phyloP scores from a whole-genome alignment of 331 rosid genomes.

The Rhamnella rubrinervis region DNA sequence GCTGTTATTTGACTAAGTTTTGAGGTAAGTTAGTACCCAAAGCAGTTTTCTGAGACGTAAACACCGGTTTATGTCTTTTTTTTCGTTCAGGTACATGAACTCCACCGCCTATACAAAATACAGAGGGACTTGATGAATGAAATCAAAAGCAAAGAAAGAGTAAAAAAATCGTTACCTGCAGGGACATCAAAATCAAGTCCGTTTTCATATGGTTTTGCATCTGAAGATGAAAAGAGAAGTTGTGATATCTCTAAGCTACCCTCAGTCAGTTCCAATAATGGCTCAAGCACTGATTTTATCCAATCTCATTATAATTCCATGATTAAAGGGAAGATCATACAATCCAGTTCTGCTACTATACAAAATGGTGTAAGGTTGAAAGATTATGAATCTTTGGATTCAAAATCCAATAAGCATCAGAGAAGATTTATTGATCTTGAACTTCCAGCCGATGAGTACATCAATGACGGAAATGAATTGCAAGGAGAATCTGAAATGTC shows the following conservation, averaged over 20 bases:
- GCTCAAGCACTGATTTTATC: constrained; percentile 25
- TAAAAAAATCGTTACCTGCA: constrained; percentile 9
- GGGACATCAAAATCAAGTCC: constrained; percentile 29
- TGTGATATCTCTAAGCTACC: constrained; percentile 22
- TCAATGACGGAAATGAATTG: constrained; percentile 18
- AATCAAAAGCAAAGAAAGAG: constrained; percentile 25
- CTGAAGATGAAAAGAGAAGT: constrained; percentile 27
- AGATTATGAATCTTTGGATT: constrained; percentile 14
- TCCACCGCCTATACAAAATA: constrained; percentile 44
- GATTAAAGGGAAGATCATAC: constrained; percentile 23
- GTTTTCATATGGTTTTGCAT: constrained; percentile 19
- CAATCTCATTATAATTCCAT: constrained; percentile 23
- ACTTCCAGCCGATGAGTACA: constrained; percentile 30
- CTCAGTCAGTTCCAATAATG: constrained; percentile 20
- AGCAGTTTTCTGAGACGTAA: background rate
- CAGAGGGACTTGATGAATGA: constrained; percentile 47
- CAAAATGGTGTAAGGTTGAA: constrained; percentile 13
- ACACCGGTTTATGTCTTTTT: constrained; percentile 5
- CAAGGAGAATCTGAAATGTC: constrained; percentile 4
- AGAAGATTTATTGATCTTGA: constrained; percentile 40
- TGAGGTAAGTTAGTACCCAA: background rate
- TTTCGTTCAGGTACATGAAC: constrained; percentile 42
- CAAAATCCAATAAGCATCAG: constrained; percentile 11
- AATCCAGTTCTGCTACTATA: constrained; percentile 4
- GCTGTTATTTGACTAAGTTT: background rate